Conservation (phyloP, 1,284 basidiomycete genomes). For the Hymenochaete sp. region DNA sequence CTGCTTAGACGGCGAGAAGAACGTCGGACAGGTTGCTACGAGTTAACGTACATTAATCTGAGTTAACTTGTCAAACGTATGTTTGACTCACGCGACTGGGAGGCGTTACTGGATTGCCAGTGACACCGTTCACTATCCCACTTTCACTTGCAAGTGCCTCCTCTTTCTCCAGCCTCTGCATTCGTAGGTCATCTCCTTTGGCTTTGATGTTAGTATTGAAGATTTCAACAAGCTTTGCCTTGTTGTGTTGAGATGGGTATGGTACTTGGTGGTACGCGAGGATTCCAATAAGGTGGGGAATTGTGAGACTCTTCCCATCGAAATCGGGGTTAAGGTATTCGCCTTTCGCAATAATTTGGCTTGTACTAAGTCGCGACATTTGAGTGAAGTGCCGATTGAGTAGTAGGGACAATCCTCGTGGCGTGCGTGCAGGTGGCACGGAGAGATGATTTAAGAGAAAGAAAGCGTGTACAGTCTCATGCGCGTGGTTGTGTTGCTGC, state of each 20-base stretch:
- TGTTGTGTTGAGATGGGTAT: conserved; percentile 75
- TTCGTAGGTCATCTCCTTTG: conserved; percentile 51
- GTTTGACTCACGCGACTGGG: conserved; percentile 34
- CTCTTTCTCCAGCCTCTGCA: conserved; percentile 56
- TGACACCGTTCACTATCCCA: conserved; percentile 70
- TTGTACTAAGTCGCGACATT: conserved; percentile 68
- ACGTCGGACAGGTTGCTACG: conserved; percentile 29
- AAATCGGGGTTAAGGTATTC: conserved; percentile 83
- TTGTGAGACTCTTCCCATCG: conserved; percentile 69
- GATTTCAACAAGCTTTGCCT: conserved; percentile 73
- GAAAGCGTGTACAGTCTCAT: too few relatives aligned
- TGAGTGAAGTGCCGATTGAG: too few relatives aligned
- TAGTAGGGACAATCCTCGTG: too few relatives aligned
- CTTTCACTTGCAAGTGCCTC: conserved; percentile 68
- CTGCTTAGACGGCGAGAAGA: conserved; percentile 45
- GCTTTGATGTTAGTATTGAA: conserved; percentile 75
- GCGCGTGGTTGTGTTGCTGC: too few relatives aligned
- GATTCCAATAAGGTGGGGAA: conserved; percentile 74
- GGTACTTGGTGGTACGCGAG: conserved; percentile 76
- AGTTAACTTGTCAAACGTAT: conserved; percentile 12
- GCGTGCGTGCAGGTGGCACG: too few relatives aligned
- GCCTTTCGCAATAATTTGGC: conserved; percentile 62
- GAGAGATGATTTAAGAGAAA: too few relatives aligned
- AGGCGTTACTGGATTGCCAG: conserved; percentile 52
- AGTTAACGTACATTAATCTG: conserved; percentile 33